These are phyloP conservation scores for Caloboletus firmus DNA, from an alignment of 1,284 basidiomycete genomes.

Conservation along the genomic window DNA sequence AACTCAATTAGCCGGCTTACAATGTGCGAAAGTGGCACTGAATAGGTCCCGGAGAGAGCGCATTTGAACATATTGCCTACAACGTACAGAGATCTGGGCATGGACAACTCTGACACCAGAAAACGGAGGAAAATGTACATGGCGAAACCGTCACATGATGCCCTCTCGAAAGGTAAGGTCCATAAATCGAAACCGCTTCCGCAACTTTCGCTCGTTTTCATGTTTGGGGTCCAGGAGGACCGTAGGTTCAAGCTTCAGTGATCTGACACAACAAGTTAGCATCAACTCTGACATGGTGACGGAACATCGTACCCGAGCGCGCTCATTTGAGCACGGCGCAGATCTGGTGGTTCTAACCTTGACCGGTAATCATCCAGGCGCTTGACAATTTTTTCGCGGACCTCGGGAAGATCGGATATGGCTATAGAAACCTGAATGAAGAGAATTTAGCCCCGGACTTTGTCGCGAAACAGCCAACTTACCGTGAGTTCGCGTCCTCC, in stretches of 20 bases:
- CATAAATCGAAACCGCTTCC: slow-evolving; percentile 8
- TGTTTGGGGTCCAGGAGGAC: slow-evolving; percentile 25
- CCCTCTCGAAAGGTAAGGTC: slow-evolving; percentile 20
- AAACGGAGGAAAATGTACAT: not conserved
- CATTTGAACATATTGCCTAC: slow-evolving; percentile 11
- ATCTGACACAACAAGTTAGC: slow-evolving; percentile 22
- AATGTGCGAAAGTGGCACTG: slow-evolving; percentile 35
- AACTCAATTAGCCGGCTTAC: slow-evolving; percentile 24
- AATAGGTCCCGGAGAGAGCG: slow-evolving; percentile 1
- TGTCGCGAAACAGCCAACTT: slow-evolving; percentile 13
- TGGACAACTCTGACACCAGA: not conserved
- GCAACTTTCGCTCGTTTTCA: slow-evolving; percentile 2
- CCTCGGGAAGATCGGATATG: slow-evolving; percentile 54
- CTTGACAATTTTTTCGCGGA: slow-evolving; percentile 40
- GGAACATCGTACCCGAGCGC: slow-evolving; percentile 22
- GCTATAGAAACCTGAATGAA: slow-evolving; percentile 42
- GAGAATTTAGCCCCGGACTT: not conserved
- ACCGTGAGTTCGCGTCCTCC: slow-evolving; percentile 44
- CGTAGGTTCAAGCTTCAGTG: slow-evolving; percentile 29
- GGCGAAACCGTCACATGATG: slow-evolving; percentile 21
- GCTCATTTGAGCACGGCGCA: slow-evolving; percentile 28
- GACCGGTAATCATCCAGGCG: slow-evolving; percentile 27
- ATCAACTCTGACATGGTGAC: not conserved
- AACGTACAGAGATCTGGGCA: not conserved
- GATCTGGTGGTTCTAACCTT: slow-evolving; percentile 21